Evolutionary conservation across 2,329 filamentous ascomycete genomes (phyloP).

Genomic region (Xylaria polymorpha): DNA sequence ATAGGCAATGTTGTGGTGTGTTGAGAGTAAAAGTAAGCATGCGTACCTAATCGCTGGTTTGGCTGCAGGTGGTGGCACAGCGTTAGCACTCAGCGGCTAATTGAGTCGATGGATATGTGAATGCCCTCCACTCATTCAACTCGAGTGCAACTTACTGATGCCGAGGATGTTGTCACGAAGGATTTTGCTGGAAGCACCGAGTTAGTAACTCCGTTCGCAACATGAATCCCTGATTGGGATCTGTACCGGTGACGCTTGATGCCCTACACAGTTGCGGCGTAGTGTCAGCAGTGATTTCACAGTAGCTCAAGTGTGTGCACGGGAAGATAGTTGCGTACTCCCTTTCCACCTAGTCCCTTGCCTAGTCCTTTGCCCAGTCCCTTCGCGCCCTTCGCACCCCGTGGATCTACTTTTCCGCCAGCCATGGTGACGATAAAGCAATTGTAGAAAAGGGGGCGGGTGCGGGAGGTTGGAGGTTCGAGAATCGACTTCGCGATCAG

Average conservation of each 20-base stretch:
- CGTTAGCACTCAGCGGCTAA: slow-evolving; percentile 34
- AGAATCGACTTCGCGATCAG: background rate
- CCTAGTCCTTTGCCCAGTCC: slow-evolving; percentile 39
- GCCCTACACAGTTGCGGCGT: slow-evolving; percentile 37
- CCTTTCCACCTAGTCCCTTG: slow-evolving; percentile 45
- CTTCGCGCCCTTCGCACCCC: slow-evolving; percentile 41
- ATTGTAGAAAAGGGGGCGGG: background rate
- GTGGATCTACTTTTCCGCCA: slow-evolving; percentile 30
- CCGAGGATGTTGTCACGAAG: slow-evolving; percentile 50
- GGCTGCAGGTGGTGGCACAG: slow-evolving; percentile 51
- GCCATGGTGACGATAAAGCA: slow-evolving; percentile 5
- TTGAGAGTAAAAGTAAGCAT: background rate
- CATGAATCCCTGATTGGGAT: slow-evolving; percentile 7
- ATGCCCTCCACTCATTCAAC: background rate
- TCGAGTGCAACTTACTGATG: slow-evolving; percentile 46
- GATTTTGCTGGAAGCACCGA: slow-evolving; percentile 44
- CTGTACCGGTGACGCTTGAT: slow-evolving; percentile 46
- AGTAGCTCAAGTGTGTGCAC: background rate
- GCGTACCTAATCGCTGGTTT: slow-evolving; percentile 66
- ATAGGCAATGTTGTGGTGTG: background rate
- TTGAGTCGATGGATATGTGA: background rate
- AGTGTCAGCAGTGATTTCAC: slow-evolving; percentile 24
- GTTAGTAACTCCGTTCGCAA: slow-evolving; percentile 8
- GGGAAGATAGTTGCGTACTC: slow-evolving; percentile 36
- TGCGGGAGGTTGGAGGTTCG: background rate